Percentiles rank a stretch among this genome's conserved stretches.
Conservation (phyloP, 495 filamentous ascomycete species). For the Gamarada debralockiae region DNA sequence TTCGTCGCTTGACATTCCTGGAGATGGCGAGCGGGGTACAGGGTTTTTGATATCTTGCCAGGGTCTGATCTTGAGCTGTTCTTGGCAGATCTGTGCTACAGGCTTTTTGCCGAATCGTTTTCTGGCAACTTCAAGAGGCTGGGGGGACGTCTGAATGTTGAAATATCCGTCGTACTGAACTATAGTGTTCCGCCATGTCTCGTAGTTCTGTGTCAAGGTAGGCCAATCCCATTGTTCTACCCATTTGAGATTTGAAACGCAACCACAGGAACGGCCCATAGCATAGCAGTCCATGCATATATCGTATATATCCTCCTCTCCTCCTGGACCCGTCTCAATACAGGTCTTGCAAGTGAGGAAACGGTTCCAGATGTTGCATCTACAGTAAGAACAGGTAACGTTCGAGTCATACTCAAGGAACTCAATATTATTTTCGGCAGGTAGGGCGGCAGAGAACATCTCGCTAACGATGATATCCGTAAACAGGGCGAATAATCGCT, state of each 20-base stretch:
- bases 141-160: constrained; percentile 50
- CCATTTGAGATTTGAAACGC: constrained; percentile 81
- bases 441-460: constrained; percentile 63
- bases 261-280: constrained; percentile 88
- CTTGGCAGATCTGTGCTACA: constrained; percentile 84
- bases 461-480: constrained; percentile 78
- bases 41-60: constrained; percentile 51
- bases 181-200: constrained; percentile 74
- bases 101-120: constrained; percentile 64
- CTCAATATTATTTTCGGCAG: constrained; percentile 62
- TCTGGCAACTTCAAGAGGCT: constrained; percentile 60
- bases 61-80: constrained; percentile 64
- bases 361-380: constrained; percentile 95
- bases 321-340: constrained; percentile 46
- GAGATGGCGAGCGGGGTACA: constrained; percentile 10
- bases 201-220: constrained; percentile 71
- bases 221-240: constrained; percentile 89
- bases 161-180: constrained; percentile 60
- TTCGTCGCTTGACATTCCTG: constrained; percentile 30
- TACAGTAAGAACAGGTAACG: constrained; percentile 92
- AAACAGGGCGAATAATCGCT: constrained; percentile 69
- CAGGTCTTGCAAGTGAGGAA: constrained; percentile 89
- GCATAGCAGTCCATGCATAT: constrained; percentile 96
- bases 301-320: constrained; percentile 78
- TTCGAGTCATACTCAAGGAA: constrained; percentile 77